A percentile compares a stretch with the other conserved stretches of the same genome.
Evolutionary conservation across 2,329 filamentous ascomycete species (phyloP).

Genomic region (Sarocladiaceae sp.): DNA sequence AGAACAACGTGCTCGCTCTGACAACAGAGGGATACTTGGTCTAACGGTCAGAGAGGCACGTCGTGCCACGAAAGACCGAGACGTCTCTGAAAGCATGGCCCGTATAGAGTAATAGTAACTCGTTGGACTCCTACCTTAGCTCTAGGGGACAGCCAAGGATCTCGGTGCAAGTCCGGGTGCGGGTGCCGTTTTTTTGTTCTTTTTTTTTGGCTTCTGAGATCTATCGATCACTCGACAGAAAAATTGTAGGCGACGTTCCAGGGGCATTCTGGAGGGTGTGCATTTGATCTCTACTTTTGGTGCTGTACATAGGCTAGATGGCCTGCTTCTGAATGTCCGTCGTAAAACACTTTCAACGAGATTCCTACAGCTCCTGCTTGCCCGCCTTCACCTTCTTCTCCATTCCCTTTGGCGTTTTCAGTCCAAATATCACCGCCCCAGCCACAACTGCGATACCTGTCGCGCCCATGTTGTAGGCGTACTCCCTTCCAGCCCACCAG

Average conservation of each 20-base stretch:
- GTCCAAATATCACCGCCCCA: slow-evolving; percentile 60
- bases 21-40: not conserved
- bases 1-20: no score
- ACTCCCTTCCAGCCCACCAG: slow-evolving; percentile 92
- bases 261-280: no score
- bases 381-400: slow-evolving; percentile 14
- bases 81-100: slow-evolving; percentile 16
- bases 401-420: slow-evolving; percentile 55
- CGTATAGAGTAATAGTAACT: slow-evolving; percentile 31
- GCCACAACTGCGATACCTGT: slow-evolving; percentile 72
- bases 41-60: slow-evolving; percentile 6
- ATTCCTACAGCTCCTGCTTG: slow-evolving; percentile 14
- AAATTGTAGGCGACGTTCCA: no score
- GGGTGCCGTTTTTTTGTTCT: slow-evolving; percentile 19
- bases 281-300: no score
- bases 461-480: slow-evolving; percentile 76
- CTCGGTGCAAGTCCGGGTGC: slow-evolving; percentile 30
- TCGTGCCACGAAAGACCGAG: no score
- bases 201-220: not conserved
- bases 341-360: no score
- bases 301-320: no score
- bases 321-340: no score
- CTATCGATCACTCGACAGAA: no score
- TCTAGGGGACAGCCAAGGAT: slow-evolving; percentile 27
- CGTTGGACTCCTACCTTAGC: slow-evolving; percentile 27